Evolutionary conservation across 352 stramenopile species (phyloP).

Genomic region (Phytophthora tentaculata): DNA sequence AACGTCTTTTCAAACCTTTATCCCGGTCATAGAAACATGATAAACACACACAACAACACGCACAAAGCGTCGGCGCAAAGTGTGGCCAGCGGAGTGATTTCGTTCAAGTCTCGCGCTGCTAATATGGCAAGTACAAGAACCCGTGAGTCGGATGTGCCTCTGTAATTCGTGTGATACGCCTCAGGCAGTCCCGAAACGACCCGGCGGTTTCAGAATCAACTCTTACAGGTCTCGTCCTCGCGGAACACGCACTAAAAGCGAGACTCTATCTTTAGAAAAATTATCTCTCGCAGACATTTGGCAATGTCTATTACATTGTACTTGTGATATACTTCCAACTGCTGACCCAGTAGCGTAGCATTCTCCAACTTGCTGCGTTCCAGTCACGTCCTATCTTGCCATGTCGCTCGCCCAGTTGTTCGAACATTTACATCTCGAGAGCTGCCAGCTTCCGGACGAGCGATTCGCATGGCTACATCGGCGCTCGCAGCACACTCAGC

Average conservation of each 20-base stretch:
- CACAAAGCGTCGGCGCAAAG: too few relatives aligned
- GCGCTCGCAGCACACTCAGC: conserved; percentile 25
- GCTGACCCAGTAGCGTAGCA: conserved; percentile 1
- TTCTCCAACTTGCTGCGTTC: conserved; percentile 16
- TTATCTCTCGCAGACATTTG: too few relatives aligned
- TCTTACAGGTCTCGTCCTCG: not conserved
- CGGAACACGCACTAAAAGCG: too few relatives aligned
- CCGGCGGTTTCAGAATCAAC: not conserved
- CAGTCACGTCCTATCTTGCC: conserved; percentile 10
- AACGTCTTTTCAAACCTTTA: not conserved
- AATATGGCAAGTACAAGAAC: not conserved
- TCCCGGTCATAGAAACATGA: not conserved
- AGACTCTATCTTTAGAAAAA: too few relatives aligned
- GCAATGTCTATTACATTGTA: too few relatives aligned
- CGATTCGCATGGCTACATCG: conserved; percentile 28
- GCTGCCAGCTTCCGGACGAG: conserved; percentile 23
- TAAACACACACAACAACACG: not conserved
- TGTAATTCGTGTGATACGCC: not conserved
- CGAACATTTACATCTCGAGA: conserved; percentile 29
- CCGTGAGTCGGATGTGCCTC: not conserved
- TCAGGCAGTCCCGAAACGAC: not conserved
- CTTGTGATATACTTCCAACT: not conserved
- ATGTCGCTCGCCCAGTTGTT: conserved; percentile 24
- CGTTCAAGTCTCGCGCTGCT: not conserved
- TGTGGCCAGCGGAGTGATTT: not conserved